Conservation (phyloP, 2,329 filamentous ascomycete species). For the Podosphaera fusca region DNA sequence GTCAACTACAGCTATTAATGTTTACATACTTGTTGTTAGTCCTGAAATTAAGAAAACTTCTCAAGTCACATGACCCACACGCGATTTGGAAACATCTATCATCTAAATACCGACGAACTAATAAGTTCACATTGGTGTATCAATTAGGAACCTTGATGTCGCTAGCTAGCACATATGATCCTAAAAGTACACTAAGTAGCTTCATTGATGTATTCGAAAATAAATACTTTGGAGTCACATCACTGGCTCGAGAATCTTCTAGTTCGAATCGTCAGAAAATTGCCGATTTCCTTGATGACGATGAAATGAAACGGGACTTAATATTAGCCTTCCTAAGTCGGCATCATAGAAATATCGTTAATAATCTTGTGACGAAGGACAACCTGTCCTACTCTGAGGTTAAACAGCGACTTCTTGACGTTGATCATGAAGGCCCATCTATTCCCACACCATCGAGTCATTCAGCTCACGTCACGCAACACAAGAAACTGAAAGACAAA, state of each 20-base stretch:
- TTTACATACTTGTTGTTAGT: not conserved
- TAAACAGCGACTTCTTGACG: not conserved
- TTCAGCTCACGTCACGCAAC: not conserved
- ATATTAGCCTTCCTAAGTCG: not conserved
- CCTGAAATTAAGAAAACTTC: not conserved
- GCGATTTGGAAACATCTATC: not conserved
- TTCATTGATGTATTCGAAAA: not conserved
- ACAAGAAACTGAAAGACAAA: not conserved
- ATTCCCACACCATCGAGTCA: not conserved
- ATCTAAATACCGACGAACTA: not conserved
- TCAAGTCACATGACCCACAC: not conserved
- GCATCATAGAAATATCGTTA: not conserved
- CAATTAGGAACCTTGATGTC: not conserved
- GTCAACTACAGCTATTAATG: not conserved
- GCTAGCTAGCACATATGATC: not conserved
- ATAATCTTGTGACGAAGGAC: not conserved
- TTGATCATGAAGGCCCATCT: not conserved
- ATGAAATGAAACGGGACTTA: not conserved
- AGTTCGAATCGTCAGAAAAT: not conserved
- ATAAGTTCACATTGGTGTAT: not conserved
- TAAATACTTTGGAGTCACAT: not conserved
- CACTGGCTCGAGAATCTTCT: not conserved
- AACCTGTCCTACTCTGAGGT: not conserved
- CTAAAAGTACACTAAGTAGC: not conserved
- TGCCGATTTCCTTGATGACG: not conserved